These are phyloP conservation scores for Sarcodon sp. DNA, from an alignment of 768 basidiomycete species.

Conservation along the genomic window DNA sequence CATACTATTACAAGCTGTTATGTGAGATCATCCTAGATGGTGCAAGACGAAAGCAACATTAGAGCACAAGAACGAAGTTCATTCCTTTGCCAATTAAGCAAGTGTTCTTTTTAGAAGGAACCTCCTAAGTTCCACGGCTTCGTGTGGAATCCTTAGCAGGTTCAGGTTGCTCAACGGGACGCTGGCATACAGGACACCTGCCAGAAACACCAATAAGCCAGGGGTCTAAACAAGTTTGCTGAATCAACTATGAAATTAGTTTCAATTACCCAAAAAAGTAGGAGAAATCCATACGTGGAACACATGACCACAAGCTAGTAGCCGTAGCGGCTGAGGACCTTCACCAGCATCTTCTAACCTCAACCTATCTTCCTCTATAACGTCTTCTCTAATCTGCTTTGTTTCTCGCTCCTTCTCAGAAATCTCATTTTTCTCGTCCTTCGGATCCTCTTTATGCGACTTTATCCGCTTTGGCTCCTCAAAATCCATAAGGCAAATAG, in stretches of 20 bases:
- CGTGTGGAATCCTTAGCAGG: conserved; percentile 9
- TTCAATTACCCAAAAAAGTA: conserved; percentile 1
- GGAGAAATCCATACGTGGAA: conserved; percentile 58
- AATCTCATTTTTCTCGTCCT: conserved; percentile 1
- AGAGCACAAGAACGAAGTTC: no score
- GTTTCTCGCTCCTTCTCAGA: not conserved
- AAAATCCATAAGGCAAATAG: conserved; percentile 78
- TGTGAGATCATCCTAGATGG: no score
- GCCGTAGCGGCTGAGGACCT: conserved; percentile 63
- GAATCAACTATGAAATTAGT: conserved; percentile 5
- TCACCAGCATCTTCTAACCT: conserved; percentile 62
- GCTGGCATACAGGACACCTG: conserved; percentile 80
- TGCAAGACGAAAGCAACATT: no score
- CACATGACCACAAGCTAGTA: conserved; percentile 74
- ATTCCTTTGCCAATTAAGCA: no score
- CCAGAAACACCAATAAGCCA: conserved; percentile 82
- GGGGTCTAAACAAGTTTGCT: conserved; percentile 85
- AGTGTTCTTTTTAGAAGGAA: no score
- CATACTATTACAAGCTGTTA: no score
- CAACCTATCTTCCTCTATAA: conserved; percentile 28
- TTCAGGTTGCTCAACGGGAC: conserved; percentile 38
- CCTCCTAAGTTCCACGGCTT: not conserved
- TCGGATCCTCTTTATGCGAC: conserved; percentile 17
- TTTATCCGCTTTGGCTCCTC: conserved; percentile 46
- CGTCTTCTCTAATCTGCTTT: not conserved